Conservation (phyloP, 768 basidiomycete genomes). For the Rhizopogon sp. region DNA sequence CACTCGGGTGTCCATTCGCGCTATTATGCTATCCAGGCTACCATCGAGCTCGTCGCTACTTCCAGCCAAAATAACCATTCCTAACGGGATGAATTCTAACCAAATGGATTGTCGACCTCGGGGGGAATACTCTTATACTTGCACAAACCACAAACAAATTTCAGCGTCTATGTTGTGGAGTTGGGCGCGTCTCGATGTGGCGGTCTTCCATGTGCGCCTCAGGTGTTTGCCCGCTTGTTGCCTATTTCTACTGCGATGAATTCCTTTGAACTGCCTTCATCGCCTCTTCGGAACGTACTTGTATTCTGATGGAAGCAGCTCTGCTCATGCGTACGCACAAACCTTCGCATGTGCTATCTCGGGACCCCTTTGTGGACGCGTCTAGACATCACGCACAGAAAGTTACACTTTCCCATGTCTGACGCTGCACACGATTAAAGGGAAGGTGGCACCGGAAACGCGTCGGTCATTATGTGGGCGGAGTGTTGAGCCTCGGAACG, state of each 20-base stretch:
- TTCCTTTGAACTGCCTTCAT: slow-evolving; percentile 27
- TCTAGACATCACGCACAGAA: slow-evolving; percentile 18
- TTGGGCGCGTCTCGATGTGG: slow-evolving; percentile 7
- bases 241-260: slow-evolving; percentile 35
- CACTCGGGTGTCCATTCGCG: slow-evolving; percentile 43
- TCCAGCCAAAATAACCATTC: slow-evolving; percentile 52
- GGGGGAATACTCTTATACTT: slow-evolving; percentile 23
- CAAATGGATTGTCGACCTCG: slow-evolving; percentile 42
- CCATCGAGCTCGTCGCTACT: slow-evolving; percentile 27
- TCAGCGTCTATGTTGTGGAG: slow-evolving; percentile 16
- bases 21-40: slow-evolving; percentile 17
- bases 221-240: slow-evolving; percentile 14
- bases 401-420: slow-evolving; percentile 21
- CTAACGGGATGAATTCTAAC: slow-evolving; percentile 52
- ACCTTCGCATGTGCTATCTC: slow-evolving; percentile 46
- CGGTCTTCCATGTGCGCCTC: slow-evolving; percentile 8
- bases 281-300: slow-evolving; percentile 52
- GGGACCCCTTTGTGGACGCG: slow-evolving; percentile 38
- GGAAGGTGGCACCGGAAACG: slow-evolving; percentile 50
- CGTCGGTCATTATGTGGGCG: slow-evolving; percentile 29
- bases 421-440: slow-evolving; percentile 17
- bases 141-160: slow-evolving; percentile 16
- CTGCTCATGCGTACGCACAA: slow-evolving; percentile 32
- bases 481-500: slow-evolving; percentile 6
- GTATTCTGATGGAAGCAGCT: slow-evolving; percentile 17